A percentile compares a stretch with the other conserved stretches of the same genome.
These are phyloP conservation scores for Paraleonurus japonicus DNA, from an alignment of 257 asterid genomes.

Conservation along the genomic window DNA sequence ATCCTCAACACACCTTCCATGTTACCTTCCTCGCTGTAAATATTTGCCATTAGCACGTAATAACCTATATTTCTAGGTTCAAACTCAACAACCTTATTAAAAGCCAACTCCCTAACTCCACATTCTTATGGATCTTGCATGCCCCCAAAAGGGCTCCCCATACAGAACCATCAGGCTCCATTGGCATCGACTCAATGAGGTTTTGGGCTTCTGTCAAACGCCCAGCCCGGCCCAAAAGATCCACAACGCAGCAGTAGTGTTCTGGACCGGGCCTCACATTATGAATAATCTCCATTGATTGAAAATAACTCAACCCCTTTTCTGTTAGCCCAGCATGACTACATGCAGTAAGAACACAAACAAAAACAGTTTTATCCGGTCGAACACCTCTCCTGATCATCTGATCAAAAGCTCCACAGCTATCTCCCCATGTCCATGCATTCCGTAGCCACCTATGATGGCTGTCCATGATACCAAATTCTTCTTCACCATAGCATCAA, in stretches of 20 bases:
- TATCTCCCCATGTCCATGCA: slow-evolving; percentile 72
- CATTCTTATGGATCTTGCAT: slow-evolving; percentile 83
- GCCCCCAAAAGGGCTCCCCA: slow-evolving; percentile 98
- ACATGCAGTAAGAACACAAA: slow-evolving; percentile 72
- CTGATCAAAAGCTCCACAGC: slow-evolving; percentile 68
- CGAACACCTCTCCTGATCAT: slow-evolving; percentile 57
- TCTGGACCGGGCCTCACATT: slow-evolving; percentile 53
- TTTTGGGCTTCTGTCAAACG: slow-evolving; percentile 54
- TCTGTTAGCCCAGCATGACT: slow-evolving; percentile 85
- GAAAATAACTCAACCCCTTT: slow-evolving; percentile 64
- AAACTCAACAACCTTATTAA: slow-evolving; percentile 58
- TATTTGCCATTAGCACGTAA: slow-evolving; percentile 70
- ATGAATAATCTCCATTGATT: slow-evolving; percentile 56
- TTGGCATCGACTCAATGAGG: slow-evolving; percentile 60
- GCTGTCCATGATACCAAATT: slow-evolving; percentile 90
- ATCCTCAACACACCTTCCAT: slow-evolving; percentile 60
- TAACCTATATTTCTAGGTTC: slow-evolving; percentile 85
- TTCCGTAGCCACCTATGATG: slow-evolving; percentile 80
- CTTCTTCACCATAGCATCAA: slow-evolving; percentile 63
- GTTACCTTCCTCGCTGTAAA: slow-evolving; percentile 51
- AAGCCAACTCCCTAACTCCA: slow-evolving; percentile 77
- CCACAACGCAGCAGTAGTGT: slow-evolving; percentile 85
- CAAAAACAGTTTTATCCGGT: slow-evolving; percentile 72
- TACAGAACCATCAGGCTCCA: slow-evolving; percentile 81
- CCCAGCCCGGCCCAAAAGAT: slow-evolving; percentile 88